Evolutionary conservation across 345 rosid genomes (phyloP).

Genomic region (Arabis hirsuta): DNA sequence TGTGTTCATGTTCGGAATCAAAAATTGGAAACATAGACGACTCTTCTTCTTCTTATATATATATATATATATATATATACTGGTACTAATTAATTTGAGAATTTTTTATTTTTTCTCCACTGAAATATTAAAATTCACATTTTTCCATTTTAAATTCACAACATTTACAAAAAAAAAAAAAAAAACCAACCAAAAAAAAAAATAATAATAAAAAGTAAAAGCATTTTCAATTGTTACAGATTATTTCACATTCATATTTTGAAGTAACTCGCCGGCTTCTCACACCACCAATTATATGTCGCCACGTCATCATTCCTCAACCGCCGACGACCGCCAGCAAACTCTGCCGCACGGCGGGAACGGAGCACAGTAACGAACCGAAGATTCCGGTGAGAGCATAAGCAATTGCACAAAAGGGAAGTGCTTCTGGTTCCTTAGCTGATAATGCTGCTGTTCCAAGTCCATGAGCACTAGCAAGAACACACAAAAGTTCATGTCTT

Average conservation of each 20-base stretch:
- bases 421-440: constrained; percentile 96
- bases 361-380: constrained; percentile 83
- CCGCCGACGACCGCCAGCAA: constrained; percentile 74
- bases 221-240: not conserved
- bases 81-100: too few relatives aligned
- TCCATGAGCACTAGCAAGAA: constrained; percentile 81
- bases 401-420: constrained; percentile 93
- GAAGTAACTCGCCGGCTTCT: constrained; percentile 10
- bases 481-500: not conserved
- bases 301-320: constrained; percentile 43
- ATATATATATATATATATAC: too few relatives aligned
- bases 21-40: not conserved
- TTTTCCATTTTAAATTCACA: constrained; percentile 28
- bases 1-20: not conserved
- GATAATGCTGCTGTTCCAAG: constrained; percentile 97
- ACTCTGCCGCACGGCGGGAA: constrained; percentile 87
- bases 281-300: constrained; percentile 1
- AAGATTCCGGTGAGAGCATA: constrained; percentile 94
- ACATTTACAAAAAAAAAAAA: constrained; percentile 13
- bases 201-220: not conserved
- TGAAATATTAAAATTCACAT: constrained; percentile 1
- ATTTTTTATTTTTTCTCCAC: too few relatives aligned
- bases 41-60: too few relatives aligned
- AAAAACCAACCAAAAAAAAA: not conserved
- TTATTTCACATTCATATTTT: not conserved